Conservation (phyloP, 208 protist genomes). For the Naegleria fowleri region DNA sequence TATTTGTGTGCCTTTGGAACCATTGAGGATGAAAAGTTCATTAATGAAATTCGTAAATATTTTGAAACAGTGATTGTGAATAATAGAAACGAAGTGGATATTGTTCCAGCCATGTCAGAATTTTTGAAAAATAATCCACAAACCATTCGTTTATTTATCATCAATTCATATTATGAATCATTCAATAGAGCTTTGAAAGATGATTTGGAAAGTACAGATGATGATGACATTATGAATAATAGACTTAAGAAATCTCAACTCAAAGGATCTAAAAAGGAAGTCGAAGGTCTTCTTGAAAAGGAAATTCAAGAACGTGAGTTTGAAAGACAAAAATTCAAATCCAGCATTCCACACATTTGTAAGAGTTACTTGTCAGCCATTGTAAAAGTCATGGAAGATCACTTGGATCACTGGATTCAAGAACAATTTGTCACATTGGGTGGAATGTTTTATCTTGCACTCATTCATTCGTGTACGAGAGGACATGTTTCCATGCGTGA, state of each 20-base stretch:
- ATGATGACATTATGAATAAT: background rate
- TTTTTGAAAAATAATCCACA: slow-evolving; percentile 6
- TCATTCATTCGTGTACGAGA: background rate
- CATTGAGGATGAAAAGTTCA: background rate
- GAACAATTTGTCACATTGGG: background rate
- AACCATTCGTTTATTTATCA: background rate
- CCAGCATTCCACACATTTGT: background rate
- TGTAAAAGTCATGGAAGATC: background rate
- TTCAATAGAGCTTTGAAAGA: background rate
- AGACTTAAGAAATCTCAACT: background rate
- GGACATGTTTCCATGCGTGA: background rate
- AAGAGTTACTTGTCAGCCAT: background rate
- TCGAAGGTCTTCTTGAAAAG: background rate
- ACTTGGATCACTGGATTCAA: background rate
- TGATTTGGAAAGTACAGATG: background rate
- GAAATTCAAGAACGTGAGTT: background rate
- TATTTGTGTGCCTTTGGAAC: background rate
- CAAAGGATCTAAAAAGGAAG: background rate
- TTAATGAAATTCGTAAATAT: background rate
- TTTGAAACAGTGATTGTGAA: background rate
- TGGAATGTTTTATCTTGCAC: background rate
- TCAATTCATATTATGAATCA: background rate
- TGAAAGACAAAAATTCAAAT: background rate
- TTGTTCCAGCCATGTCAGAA: background rate
- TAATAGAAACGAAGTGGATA: background rate